These are phyloP conservation scores for Suillus hirtellus DNA, from an alignment of 768 basidiomycete genomes.

Conservation along the genomic window DNA sequence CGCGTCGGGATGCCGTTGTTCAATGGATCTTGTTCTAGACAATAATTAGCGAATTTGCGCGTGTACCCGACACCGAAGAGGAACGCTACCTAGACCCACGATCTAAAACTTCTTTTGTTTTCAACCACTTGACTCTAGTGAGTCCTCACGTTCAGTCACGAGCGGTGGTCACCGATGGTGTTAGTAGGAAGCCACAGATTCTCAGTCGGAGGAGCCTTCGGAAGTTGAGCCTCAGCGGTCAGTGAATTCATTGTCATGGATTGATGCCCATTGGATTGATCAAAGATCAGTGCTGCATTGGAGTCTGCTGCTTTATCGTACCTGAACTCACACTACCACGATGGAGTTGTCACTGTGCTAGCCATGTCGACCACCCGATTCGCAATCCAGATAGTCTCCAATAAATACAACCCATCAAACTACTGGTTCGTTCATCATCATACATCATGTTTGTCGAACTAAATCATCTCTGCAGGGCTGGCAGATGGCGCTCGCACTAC, in stretches of 20 bases:
- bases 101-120: conserved; percentile 73
- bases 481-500: conserved; percentile 93
- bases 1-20: conserved; percentile 5
- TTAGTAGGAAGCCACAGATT: conserved; percentile 74
- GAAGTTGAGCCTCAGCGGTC: conserved; percentile 80
- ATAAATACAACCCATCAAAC: conserved; percentile 92
- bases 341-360: conserved; percentile 77
- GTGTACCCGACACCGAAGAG: conserved; percentile 44
- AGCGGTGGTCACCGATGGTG: conserved; percentile 14
- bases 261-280: not conserved
- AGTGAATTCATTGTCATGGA: conserved; percentile 16
- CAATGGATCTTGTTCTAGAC: conserved; percentile 48
- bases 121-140: conserved; percentile 86
- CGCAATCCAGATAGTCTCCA: conserved; percentile 84
- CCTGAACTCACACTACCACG: conserved; percentile 77
- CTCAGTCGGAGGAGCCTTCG: conserved; percentile 58
- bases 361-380: conserved; percentile 52
- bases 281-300: conserved; percentile 57
- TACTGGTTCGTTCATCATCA: conserved; percentile 66
- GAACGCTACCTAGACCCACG: conserved; percentile 85
- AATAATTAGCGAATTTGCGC: conserved; percentile 76
- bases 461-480: conserved; percentile 63
- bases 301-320: conserved; percentile 69
- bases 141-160: conserved; percentile 29
- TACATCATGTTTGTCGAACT: not conserved